These are phyloP conservation scores for Periglandula ipomoeae DNA, from an alignment of 2,329 filamentous ascomycete species.

Conservation along the genomic window DNA sequence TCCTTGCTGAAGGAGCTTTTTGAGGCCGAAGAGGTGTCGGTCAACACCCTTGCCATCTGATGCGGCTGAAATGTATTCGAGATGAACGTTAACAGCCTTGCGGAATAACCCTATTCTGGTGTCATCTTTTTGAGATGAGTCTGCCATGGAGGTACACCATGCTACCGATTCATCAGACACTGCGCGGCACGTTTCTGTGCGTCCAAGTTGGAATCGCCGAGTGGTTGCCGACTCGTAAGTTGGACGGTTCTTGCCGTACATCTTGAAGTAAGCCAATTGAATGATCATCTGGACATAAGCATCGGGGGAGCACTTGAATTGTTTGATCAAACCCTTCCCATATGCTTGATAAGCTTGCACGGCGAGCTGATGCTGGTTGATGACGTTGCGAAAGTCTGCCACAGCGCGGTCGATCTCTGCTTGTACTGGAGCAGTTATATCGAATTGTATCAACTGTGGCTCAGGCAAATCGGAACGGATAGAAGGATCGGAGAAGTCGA, in stretches of 20 bases:
- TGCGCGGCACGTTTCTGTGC: slow-evolving; percentile 89
- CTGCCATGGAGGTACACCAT: slow-evolving; percentile 82
- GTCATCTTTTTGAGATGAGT: slow-evolving; percentile 53
- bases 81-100: slow-evolving; percentile 69
- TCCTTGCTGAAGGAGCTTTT: slow-evolving; percentile 74
- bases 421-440: slow-evolving; percentile 63
- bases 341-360: slow-evolving; percentile 97
- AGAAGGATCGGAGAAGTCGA: slow-evolving; percentile 73
- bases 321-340: slow-evolving; percentile 97
- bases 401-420: slow-evolving; percentile 71
- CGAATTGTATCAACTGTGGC: slow-evolving; percentile 68
- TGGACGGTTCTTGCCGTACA: slow-evolving; percentile 95
- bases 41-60: slow-evolving; percentile 91
- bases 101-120: slow-evolving; percentile 68
- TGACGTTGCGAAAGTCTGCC: slow-evolving; percentile 71
- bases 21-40: slow-evolving; percentile 92
- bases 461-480: slow-evolving; percentile 79
- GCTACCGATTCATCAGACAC: slow-evolving; percentile 87
- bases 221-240: slow-evolving; percentile 97
- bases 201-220: slow-evolving; percentile 89
- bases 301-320: slow-evolving; percentile 96
- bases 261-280: slow-evolving; percentile 95
- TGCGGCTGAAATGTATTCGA: slow-evolving; percentile 84
- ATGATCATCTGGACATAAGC: slow-evolving; percentile 98
- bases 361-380: slow-evolving; percentile 79